Evolutionary conservation across 2,329 filamentous ascomycete genomes (phyloP), one percentile per base, ranked within the genome.

Genomic region (Domatiomyces globalis): DNA sequence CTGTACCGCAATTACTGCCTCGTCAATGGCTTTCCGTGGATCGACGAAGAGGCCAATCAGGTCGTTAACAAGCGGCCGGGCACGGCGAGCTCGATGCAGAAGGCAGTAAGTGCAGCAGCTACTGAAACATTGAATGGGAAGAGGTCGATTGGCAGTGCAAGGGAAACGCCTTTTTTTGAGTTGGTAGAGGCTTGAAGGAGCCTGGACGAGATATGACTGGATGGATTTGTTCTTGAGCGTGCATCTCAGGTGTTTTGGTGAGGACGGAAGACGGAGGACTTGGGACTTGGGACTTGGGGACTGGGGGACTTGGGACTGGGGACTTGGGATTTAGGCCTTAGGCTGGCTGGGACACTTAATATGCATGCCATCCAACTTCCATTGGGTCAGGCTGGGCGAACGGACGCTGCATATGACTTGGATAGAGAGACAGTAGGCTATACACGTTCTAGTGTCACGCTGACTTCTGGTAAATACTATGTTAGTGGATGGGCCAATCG

Each of bases 1-100:
- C 62, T 74, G 8, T 64, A 66, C 43, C 66, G 71, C 7, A 74
- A 74, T 56, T 72, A 71, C 57, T 69, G 69, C 43, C 46, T 68
- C 8, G 62, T 64, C 5, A 61, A 71, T 49, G 70, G 68, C 8
- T 44, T 60, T 7, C 48, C 56, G 10, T 58, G 54, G 54, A 55
- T 58, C 42, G 57, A 58, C 27, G 51, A 54, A 8, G 20, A 48
- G 2, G 29, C 36, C 33, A 39, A 39, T 15, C 33, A 39, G 12
- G 33, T 15, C 8, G 15, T 15, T 39, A n/a, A 45, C 12, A 45
- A 10, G 7, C 43, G 43, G 22, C 43, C 43, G 12, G 43, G 6
- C 2, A 45, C 43, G 18, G 43, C 43, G 6, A 20, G 19, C 18
- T 45, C 43, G 4, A 20, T 45, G 43, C n/a, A 18, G n/a, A 19